phyloP scores from a whole-genome alignment of 176 grass and related monocot species.

The Carex myosuroides region DNA sequence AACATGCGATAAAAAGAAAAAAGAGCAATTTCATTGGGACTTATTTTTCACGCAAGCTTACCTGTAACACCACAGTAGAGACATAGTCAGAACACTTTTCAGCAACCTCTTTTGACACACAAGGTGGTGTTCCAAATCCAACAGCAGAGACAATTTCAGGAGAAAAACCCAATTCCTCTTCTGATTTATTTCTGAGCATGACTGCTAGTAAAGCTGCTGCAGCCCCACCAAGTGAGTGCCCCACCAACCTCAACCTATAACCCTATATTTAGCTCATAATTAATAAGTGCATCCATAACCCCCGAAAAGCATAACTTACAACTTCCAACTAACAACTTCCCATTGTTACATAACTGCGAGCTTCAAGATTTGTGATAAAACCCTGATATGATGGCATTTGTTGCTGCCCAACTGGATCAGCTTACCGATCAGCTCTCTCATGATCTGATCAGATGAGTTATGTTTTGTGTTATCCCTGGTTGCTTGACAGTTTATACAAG shows the following conservation, averaged over 20 bases:
- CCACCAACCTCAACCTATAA: constrained; percentile 72
- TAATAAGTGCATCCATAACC: background rate
- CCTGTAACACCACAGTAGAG: constrained; percentile 89
- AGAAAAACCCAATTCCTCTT: constrained; percentile 83
- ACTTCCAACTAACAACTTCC: no score
- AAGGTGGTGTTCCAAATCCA: constrained; percentile 89
- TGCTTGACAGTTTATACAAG: background rate
- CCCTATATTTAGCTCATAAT: constrained; percentile 41
- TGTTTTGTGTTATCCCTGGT: background rate
- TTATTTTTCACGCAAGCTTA: constrained; percentile 18
- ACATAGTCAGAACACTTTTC: constrained; percentile 70
- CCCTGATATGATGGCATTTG: background rate
- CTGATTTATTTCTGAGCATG: constrained; percentile 76
- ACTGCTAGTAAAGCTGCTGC: constrained; percentile 77
- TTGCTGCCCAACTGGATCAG: background rate
- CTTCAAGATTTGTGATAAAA: background rate
- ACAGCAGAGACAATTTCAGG: constrained; percentile 84
- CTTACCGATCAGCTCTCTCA: background rate
- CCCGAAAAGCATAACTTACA: background rate
- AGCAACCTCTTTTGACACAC: constrained; percentile 75
- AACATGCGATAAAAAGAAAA: background rate
- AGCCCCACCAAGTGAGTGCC: constrained; percentile 90
- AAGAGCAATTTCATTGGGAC: background rate
- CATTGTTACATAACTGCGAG: background rate
- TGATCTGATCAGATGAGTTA: background rate